A percentile compares a stretch with the other conserved stretches of the same genome.
These are phyloP conservation scores for Adiantum capillusveneris DNA, from an alignment of 75 land plant species.

Conservation along the genomic window DNA sequence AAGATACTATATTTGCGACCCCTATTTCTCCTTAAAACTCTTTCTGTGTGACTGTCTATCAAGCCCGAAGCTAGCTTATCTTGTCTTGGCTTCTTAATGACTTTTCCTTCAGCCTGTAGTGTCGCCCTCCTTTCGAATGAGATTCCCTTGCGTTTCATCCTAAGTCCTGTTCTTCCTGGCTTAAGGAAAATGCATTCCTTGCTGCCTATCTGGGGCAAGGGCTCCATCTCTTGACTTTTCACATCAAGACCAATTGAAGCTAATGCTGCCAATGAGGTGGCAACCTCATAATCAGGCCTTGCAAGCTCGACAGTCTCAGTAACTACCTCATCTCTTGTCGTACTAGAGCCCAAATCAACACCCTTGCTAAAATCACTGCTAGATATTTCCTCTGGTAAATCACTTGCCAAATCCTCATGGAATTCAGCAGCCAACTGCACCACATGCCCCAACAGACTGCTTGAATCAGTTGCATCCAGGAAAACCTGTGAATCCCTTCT, in stretches of 20 bases:
- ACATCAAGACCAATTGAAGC: neutral
- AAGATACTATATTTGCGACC: neutral
- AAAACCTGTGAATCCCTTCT: too few relatives aligned
- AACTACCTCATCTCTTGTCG: too few relatives aligned
- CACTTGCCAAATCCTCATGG: too few relatives aligned
- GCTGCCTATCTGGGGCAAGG: neutral
- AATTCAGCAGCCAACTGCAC: too few relatives aligned
- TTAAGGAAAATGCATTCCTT: neutral
- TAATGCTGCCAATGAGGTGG: slow-evolving; percentile 6
- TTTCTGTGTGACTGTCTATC: neutral
- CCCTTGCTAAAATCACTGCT: neutral
- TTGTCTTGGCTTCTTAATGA: neutral
- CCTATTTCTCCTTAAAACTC: neutral
- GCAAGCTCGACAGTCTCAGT: neutral
- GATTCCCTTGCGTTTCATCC: slow-evolving; percentile 6
- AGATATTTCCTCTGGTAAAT: neutral
- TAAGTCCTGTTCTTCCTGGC: slow-evolving; percentile 1
- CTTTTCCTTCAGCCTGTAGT: neutral
- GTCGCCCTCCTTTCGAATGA: neutral
- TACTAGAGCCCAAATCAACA: neutral
- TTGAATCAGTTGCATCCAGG: too few relatives aligned
- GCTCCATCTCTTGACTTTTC: neutral
- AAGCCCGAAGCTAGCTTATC: neutral
- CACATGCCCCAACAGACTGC: too few relatives aligned
- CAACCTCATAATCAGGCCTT: slow-evolving; percentile 8